These are phyloP conservation scores for Tremellales sp. DNA, from an alignment of 1,284 basidiomycete species.

Conservation along the genomic window DNA sequence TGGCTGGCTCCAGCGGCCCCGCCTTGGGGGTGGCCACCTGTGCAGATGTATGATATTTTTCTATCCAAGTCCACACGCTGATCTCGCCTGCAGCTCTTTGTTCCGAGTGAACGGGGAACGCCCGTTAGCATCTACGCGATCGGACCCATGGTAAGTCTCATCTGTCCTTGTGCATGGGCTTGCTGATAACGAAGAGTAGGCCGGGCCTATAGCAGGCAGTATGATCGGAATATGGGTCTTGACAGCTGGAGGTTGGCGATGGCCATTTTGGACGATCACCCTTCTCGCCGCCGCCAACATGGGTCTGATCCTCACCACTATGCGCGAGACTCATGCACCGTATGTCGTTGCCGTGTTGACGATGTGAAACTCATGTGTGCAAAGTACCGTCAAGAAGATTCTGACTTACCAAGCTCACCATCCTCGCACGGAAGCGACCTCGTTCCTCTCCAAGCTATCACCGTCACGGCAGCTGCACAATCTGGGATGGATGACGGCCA, in stretches of 20 bases:
- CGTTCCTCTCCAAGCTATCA: slow-evolving; percentile 15
- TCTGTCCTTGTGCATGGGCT: not conserved
- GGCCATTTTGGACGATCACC: slow-evolving; percentile 43
- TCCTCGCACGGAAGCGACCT: slow-evolving; percentile 13
- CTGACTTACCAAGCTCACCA: slow-evolving; percentile 26
- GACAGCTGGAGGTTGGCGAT: slow-evolving; percentile 38
- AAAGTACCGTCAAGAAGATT: slow-evolving; percentile 38
- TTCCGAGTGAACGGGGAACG: slow-evolving; percentile 37
- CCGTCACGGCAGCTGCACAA: slow-evolving; percentile 21
- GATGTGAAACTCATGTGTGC: not conserved
- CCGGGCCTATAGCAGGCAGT: slow-evolving; percentile 42
- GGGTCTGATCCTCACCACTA: slow-evolving; percentile 26
- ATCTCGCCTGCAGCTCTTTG: slow-evolving; percentile 28
- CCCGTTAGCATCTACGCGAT: slow-evolving; percentile 45
- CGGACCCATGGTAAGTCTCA: slow-evolving; percentile 38
- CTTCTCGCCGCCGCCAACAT: slow-evolving; percentile 41
- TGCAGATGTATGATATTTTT: slow-evolving; percentile 35
- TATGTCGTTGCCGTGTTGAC: slow-evolving; percentile 18
- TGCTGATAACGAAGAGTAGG: slow-evolving; percentile 10
- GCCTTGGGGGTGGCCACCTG: slow-evolving; percentile 46
- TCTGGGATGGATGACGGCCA: slow-evolving; percentile 36
- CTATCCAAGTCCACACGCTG: not conserved
- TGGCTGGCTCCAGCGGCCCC: slow-evolving; percentile 42
- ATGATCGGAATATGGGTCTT: slow-evolving; percentile 47
- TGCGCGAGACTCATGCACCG: slow-evolving; percentile 47